Percentiles rank a stretch among this genome's conserved stretches.
phyloP scores from a whole-genome alignment of 176 grass and related monocot genomes.

The Rhynchospora tenuis region DNA sequence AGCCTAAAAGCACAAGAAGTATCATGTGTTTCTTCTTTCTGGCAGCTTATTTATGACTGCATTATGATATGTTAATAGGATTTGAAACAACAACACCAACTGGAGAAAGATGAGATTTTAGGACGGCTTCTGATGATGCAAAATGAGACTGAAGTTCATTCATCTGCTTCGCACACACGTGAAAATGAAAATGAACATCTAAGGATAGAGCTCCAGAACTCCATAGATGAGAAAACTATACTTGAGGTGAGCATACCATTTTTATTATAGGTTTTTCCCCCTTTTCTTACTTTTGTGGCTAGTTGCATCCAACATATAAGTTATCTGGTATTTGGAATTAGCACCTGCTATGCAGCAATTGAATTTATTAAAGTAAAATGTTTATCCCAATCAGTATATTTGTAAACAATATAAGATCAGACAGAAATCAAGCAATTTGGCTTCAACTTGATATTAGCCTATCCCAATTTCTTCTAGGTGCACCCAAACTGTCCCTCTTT shows the following conservation, averaged over 20 bases:
- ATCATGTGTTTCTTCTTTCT: background rate
- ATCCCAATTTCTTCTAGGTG: background rate
- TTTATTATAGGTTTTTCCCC: background rate
- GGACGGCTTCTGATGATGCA: constrained; percentile 45
- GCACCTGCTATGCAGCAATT: background rate
- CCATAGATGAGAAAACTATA: constrained; percentile 82
- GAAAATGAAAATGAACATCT: constrained; percentile 87
- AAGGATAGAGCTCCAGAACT: constrained; percentile 77
- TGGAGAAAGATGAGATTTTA: constrained; percentile 63
- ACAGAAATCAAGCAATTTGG: background rate
- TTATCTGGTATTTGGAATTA: background rate
- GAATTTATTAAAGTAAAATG: background rate
- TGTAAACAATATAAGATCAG: background rate
- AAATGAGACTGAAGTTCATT: constrained; percentile 57
- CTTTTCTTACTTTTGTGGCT: background rate
- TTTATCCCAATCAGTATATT: background rate
- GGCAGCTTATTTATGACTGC: background rate
- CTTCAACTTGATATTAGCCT: too few species aligned
- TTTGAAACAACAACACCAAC: constrained; percentile 48
- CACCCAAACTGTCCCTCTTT: background rate
- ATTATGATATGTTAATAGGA: constrained; percentile 42
- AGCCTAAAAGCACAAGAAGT: background rate
- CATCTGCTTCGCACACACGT: constrained; percentile 66
- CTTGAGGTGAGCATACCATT: constrained; percentile 52
- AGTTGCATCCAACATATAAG: background rate